Evolutionary conservation across 768 basidiomycete species (phyloP).

Genomic region (Gymnopilus junonius): DNA sequence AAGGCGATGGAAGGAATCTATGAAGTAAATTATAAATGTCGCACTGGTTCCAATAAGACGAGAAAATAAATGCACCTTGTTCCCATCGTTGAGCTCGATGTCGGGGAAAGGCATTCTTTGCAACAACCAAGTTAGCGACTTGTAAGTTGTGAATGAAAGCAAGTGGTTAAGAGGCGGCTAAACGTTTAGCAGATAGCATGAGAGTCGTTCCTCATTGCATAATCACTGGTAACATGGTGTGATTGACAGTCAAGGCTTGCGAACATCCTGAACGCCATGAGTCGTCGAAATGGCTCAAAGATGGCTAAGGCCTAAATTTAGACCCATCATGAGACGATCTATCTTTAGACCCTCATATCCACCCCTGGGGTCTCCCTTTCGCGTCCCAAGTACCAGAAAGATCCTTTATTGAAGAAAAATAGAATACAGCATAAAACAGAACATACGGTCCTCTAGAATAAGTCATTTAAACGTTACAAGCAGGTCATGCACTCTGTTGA

Average conservation of each 20-base stretch:
- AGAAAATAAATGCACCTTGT: slow-evolving; percentile 30
- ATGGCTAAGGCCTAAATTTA: background rate
- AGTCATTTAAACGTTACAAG: too few relatives aligned
- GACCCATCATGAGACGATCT: background rate
- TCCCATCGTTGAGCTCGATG: slow-evolving; percentile 45
- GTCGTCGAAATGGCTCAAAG: background rate
- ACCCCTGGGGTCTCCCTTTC: too few relatives aligned
- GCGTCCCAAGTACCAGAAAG: too few relatives aligned
- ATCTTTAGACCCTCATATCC: background rate
- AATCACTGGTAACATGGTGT: background rate
- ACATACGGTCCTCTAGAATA: too few relatives aligned
- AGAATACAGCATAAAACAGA: background rate
- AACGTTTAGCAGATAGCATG: background rate
- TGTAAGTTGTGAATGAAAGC: background rate
- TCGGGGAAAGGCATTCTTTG: slow-evolving; percentile 44
- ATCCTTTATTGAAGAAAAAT: too few relatives aligned
- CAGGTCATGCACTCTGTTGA: background rate
- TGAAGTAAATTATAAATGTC: background rate
- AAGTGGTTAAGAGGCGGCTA: background rate
- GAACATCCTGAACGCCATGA: background rate
- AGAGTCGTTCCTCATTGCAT: background rate
- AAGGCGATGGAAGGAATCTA: slow-evolving; percentile 68
- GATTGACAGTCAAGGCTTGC: background rate
- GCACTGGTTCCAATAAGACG: background rate
- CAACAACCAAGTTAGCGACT: background rate